Evolutionary conservation across 83 land plant genomes (phyloP).

Genomic region (Picea abies): DNA sequence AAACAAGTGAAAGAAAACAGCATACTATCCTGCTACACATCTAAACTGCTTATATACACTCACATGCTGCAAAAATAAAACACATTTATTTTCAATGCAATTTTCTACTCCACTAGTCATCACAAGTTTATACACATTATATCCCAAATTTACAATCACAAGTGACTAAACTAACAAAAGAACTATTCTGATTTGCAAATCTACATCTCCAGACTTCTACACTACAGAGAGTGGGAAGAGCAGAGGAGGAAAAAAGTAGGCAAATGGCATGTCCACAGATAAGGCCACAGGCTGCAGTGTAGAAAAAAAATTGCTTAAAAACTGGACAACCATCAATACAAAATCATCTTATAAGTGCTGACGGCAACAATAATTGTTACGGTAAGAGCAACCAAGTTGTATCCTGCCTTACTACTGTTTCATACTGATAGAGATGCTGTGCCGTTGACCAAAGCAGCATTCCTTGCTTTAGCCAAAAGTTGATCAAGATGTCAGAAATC

Average conservation of each 20-base stretch:
- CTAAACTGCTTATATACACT: background rate
- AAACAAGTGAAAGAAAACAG: background rate
- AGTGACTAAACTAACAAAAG: background rate
- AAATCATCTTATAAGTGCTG: background rate
- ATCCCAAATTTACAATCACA: background rate
- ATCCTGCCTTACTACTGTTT: background rate
- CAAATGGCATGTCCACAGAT: background rate
- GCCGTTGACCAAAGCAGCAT: background rate
- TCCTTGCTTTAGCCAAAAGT: background rate
- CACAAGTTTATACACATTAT: background rate
- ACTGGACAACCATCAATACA: background rate
- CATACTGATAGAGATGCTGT: background rate
- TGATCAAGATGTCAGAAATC: too few species aligned
- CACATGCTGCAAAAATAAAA: background rate
- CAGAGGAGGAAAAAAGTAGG: background rate
- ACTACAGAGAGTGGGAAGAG: background rate
- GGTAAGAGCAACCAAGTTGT: background rate
- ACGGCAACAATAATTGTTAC: background rate
- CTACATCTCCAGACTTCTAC: background rate
- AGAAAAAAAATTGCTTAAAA: background rate
- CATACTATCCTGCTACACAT: background rate
- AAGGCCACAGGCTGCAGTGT: background rate
- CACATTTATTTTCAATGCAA: background rate
- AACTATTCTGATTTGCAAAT: background rate
- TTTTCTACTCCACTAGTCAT: background rate